These are phyloP conservation scores for Betula pendula DNA, from an alignment of 306 rosid genomes.

Conservation along the genomic window DNA sequence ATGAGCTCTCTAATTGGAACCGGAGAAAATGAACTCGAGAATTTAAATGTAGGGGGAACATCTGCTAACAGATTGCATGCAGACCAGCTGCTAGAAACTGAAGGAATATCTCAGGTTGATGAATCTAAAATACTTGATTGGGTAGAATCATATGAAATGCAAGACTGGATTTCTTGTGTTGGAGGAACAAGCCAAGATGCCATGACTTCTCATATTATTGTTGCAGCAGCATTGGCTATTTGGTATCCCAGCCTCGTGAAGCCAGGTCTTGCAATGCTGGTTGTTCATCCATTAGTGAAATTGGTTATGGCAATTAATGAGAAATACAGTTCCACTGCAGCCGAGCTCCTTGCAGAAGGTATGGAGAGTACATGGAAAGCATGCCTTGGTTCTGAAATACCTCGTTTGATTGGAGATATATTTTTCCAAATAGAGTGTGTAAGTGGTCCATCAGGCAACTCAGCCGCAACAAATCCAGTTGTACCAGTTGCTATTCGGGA, in stretches of 20 bases:
- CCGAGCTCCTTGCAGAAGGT: conserved; percentile 98
- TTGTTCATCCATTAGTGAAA: conserved; percentile 85
- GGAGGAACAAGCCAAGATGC: conserved; percentile 99
- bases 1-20: conserved; percentile 32
- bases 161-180: conserved; percentile 96
- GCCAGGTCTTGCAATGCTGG: conserved; percentile 59
- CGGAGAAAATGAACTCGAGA: conserved; percentile 37
- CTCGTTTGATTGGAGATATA: conserved; percentile 77
- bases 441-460: conserved; percentile 64
- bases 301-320: conserved; percentile 92
- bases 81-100: conserved; percentile 28
- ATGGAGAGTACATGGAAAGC: conserved; percentile 91
- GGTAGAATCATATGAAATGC: conserved; percentile 94
- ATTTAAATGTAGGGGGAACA: conserved; percentile 38
- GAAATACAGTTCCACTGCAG: conserved; percentile 93
- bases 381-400: conserved; percentile 73
- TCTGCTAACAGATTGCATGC: conserved; percentile 21
- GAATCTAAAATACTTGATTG: conserved; percentile 66
- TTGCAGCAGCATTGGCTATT: conserved; percentile 93
- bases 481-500: conserved; percentile 63
- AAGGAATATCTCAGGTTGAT: conserved; percentile 46
- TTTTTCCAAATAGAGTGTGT: conserved; percentile 89
- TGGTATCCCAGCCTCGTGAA: conserved; percentile 98
- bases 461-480: conserved; percentile 44
- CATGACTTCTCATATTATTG: conserved; percentile 90